These are phyloP conservation scores for Exophiala alcalophila DNA, from an alignment of 2,329 filamentous ascomycete species.

Conservation along the genomic window DNA sequence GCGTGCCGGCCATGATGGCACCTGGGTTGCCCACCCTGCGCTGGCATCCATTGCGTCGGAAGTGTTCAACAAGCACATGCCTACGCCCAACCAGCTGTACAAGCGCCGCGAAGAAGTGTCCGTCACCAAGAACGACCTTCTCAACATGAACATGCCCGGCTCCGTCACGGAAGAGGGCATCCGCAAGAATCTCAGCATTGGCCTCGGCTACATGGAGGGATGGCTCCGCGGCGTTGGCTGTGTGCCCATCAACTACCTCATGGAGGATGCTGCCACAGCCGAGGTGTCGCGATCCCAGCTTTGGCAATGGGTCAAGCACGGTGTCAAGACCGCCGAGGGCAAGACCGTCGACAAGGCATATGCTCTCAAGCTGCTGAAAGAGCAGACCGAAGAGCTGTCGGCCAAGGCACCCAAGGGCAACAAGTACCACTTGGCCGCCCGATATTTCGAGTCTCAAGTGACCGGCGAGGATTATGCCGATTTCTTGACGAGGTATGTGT, in stretches of 20 bases:
- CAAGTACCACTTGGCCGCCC: constrained; percentile 84
- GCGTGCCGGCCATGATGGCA: constrained; percentile 90
- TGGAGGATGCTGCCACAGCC: constrained; percentile 97
- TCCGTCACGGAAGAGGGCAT: constrained; percentile 91
- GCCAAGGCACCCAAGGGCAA: constrained; percentile 78
- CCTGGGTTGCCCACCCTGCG: constrained; percentile 96
- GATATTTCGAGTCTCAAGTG: constrained; percentile 90
- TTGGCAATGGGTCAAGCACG: constrained; percentile 87
- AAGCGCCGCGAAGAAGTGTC: constrained; percentile 83
- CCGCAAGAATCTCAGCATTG: constrained; percentile 95
- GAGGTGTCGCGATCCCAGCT: constrained; percentile 93
- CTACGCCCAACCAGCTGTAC: constrained; percentile 94
- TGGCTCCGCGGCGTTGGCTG: constrained; percentile 95
- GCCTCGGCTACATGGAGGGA: constrained; percentile 96
- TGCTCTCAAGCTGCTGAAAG: constrained; percentile 78
- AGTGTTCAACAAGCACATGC: constrained; percentile 98
- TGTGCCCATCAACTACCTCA: constrained; percentile 95
- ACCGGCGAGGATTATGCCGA: constrained; percentile 98
- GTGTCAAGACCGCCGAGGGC: constrained; percentile 75
- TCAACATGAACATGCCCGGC: constrained; percentile 98
- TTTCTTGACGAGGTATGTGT: constrained; percentile 77
- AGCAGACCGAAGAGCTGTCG: constrained; percentile 74
- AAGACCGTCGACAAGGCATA: constrained; percentile 93
- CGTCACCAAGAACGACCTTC: constrained; percentile 81
- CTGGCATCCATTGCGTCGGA: constrained; percentile 84